Evolutionary conservation across 202 grass and related monocot genomes (phyloP), one percentile per base, ranked within the genome.

Genomic region (Dendrocalamus latiflorus): DNA sequence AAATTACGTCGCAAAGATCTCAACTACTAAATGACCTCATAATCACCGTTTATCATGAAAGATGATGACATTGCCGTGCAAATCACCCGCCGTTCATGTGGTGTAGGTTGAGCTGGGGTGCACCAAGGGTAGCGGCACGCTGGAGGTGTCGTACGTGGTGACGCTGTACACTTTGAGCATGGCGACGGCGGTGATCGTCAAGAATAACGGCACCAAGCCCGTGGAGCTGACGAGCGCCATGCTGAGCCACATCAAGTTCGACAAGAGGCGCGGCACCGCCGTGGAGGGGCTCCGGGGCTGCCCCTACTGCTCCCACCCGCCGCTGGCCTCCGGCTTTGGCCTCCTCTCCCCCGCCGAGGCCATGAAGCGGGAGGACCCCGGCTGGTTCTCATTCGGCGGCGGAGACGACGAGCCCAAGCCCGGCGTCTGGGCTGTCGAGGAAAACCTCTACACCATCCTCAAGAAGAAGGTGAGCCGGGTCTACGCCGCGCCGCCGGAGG

Each of bases 201-300:
- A 89, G 65, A 98, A 98, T 62, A 89, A 57, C n/a, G 91, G 95
- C 34, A 41, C 34, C 6, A 88, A 89, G 81, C 76, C 95, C 3
- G 83, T 95, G 75, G 81, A 88, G 85, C 86, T 98, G 65, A 98
- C 85, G 73, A 90, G 89, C 68, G 95, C 92, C 44, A 78, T 95
- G 72, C 86, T 98, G 76, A 91, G 89, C 85, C 91, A 98, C 79
- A 79, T 98, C 82, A 98, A 71, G 88, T 95, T 95, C 80, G 82
- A 88, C 82, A 95, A 80, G 56, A 83, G 87, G 20, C 12, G 66
- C 2, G 87, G 88, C 67, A 84, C 90, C 3, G 92, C 92, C 3
- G 87, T 98, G 66, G 88, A 95, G 47, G 92, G 92, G 17, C 87
- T 98, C 47, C 78, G 83, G 0, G 93, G 93, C 16, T 89, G 90